Base-by-base conservation (phyloP, 192 early-diverging fungal species). In the Coemansia sp. region DNA sequence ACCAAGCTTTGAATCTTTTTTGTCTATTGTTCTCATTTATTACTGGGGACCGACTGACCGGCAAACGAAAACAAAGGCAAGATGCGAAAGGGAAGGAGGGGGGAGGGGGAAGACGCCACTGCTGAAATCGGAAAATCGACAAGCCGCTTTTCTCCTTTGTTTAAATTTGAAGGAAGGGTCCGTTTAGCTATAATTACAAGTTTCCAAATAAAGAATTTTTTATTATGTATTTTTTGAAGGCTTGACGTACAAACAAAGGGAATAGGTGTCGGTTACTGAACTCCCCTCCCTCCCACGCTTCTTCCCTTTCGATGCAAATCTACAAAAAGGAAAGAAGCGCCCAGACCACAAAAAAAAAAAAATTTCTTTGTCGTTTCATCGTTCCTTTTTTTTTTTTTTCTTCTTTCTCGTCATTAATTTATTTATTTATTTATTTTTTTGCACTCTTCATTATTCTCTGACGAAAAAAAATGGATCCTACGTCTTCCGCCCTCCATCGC, bases 111-210 rank as follows among this genome's bases (percentile, higher is more conserved):
- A 4, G 49, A 20, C 46, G 46, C 46, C 46, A 47, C 46, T 47
- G 46, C 46, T 47, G 46, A n/a, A 47, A 47, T 47, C 46, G 46
- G 46, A n/a, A 47, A 47, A 47, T 47, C 46, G 46, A 47, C 46
- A 47, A 47, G 46, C 46, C 46, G 46, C 46, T 47, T 46, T 11
- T 6, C 6, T 18, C 3, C 15, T 47, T 47, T 16, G 46, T 16
- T 47, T 43, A 12, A 41, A 20, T n/a, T 47, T 16, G 43, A 47
- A 47, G 18, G 18, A 47, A 20, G 46, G 46, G 46, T 47, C 46
- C 8, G 16, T 8, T 13, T 42, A 15, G 42, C 10, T 43, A 13
- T 43, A 8, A 43, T 43, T 43, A 43, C 15, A 43, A 47, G 46
- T 47, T 47, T 6, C 46, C n/a, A n/a, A 47, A 47, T 47, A 47